phyloP scores from a whole-genome alignment of 1,284 basidiomycete genomes.

The Lentinula novae-zelandiae region DNA sequence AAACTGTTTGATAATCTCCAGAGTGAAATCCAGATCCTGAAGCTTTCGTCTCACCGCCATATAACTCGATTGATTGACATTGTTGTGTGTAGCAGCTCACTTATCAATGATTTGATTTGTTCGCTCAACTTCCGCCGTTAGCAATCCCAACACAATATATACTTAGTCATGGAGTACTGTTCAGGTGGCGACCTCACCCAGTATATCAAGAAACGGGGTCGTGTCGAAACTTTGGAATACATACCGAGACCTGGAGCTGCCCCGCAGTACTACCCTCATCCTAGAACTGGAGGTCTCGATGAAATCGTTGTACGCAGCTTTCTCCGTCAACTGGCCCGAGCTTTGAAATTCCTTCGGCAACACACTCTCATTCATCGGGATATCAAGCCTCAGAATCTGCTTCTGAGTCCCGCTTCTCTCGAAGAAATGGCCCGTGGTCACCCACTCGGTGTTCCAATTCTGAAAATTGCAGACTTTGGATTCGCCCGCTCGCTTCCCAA shows the following conservation, averaged over 20 bases:
- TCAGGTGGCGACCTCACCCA: constrained; percentile 93
- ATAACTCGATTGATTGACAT: constrained; percentile 94
- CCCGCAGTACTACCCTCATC: constrained; percentile 86
- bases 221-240: constrained; percentile 83
- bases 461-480: constrained; percentile 97
- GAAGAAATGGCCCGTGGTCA: constrained; percentile 84
- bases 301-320: constrained; percentile 92
- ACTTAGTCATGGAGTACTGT: constrained; percentile 98
- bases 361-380: constrained; percentile 94
- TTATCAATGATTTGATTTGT: not conserved
- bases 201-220: constrained; percentile 93
- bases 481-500: constrained; percentile 93
- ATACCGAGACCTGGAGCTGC: constrained; percentile 62
- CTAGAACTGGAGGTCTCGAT: constrained; percentile 85
- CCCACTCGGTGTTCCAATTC: constrained; percentile 87
- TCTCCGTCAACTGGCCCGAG: constrained; percentile 88
- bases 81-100: constrained; percentile 48
- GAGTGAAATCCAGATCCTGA: constrained; percentile 96
- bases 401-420: constrained; percentile 80
- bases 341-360: constrained; percentile 88
- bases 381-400: constrained; percentile 97
- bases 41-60: constrained; percentile 89
- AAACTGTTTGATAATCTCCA: constrained; percentile 97
- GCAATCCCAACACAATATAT: constrained; percentile 93
- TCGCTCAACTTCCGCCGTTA: constrained; percentile 27